A percentile compares a stretch with the other conserved stretches of the same genome.
phyloP scores from a whole-genome alignment of 768 basidiomycete species.

The Xanthoconium stramineum region DNA sequence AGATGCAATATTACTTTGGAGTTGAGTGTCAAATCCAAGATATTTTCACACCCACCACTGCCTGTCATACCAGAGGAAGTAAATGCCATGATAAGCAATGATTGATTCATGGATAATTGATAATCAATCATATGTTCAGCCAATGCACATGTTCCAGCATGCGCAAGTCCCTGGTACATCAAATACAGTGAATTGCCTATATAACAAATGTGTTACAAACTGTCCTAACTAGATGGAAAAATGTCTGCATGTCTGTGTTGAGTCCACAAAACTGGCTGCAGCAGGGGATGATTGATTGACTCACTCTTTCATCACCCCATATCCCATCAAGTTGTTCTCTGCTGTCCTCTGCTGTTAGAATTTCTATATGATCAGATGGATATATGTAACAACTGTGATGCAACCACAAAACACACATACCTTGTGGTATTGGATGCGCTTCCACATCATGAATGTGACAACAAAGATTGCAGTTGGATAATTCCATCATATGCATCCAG shows the following conservation, averaged over 20 bases:
- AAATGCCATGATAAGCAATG: no score
- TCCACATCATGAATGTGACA: slow-evolving; percentile 81
- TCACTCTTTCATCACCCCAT: slow-evolving; percentile 42
- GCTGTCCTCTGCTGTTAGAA: slow-evolving; percentile 75
- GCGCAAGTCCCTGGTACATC: background rate
- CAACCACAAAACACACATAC: slow-evolving; percentile 37
- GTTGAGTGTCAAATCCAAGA: no score
- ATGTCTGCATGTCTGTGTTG: background rate
- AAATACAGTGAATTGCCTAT: background rate
- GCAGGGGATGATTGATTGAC: background rate
- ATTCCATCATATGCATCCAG: slow-evolving; percentile 83
- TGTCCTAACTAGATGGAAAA: background rate
- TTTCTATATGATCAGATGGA: slow-evolving; percentile 40
- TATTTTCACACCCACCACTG: no score
- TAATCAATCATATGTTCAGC: background rate
- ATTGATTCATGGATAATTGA: no score
- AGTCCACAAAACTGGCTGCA: background rate
- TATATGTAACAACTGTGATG: background rate
- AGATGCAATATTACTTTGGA: no score
- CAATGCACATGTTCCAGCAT: slow-evolving; percentile 5
- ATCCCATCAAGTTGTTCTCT: slow-evolving; percentile 59
- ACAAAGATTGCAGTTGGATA: slow-evolving; percentile 76
- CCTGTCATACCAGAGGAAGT: no score
- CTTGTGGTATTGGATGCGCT: slow-evolving; percentile 84
- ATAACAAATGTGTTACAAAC: slow-evolving; percentile 2